A percentile compares a stretch with the other conserved stretches of the same genome.
phyloP scores from a whole-genome alignment of 2,329 filamentous ascomycete species.

The Cephalotrichum gorgonifer region DNA sequence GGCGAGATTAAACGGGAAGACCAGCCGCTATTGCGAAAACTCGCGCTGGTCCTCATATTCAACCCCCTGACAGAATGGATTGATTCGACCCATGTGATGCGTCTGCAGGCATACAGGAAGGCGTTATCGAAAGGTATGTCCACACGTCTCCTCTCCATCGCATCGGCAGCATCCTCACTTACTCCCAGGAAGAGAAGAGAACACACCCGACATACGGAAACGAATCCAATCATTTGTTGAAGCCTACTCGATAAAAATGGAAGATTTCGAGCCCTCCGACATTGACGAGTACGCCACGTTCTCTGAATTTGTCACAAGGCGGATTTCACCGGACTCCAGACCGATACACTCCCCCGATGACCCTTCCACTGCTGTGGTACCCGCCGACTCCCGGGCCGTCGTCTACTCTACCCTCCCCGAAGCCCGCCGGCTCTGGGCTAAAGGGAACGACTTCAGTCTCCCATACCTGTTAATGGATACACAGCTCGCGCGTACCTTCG shows the following conservation, averaged over 20 bases:
- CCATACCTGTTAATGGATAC: slow-evolving; percentile 24
- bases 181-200: slow-evolving; percentile 14
- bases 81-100: slow-evolving; percentile 23
- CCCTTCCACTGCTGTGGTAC: slow-evolving; percentile 16
- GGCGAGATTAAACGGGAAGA: slow-evolving; percentile 24
- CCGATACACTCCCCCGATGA: slow-evolving; percentile 17
- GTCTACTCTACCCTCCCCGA: slow-evolving; percentile 21
- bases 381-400: slow-evolving; percentile 25
- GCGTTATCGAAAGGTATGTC: slow-evolving; percentile 18
- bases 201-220: slow-evolving; percentile 16
- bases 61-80: slow-evolving; percentile 29
- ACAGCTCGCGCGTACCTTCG: slow-evolving; percentile 19
- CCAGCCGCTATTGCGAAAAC: slow-evolving; percentile 26
- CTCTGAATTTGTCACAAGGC: slow-evolving; percentile 26
- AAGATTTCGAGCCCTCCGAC: slow-evolving; percentile 23
- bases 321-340: slow-evolving; percentile 18
- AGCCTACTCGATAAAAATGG: slow-evolving; percentile 24
- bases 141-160: neutral
- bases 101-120: slow-evolving; percentile 24
- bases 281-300: slow-evolving; percentile 21
- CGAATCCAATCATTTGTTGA: slow-evolving; percentile 25
- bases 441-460: slow-evolving; percentile 30
- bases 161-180: neutral
- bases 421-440: slow-evolving; percentile 27
- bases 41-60: slow-evolving; percentile 28